A percentile compares a stretch with the other conserved stretches of the same genome.
Evolutionary conservation across 1,139 yeast species (phyloP).

Genomic region (Sugiyamaella novakii): DNA sequence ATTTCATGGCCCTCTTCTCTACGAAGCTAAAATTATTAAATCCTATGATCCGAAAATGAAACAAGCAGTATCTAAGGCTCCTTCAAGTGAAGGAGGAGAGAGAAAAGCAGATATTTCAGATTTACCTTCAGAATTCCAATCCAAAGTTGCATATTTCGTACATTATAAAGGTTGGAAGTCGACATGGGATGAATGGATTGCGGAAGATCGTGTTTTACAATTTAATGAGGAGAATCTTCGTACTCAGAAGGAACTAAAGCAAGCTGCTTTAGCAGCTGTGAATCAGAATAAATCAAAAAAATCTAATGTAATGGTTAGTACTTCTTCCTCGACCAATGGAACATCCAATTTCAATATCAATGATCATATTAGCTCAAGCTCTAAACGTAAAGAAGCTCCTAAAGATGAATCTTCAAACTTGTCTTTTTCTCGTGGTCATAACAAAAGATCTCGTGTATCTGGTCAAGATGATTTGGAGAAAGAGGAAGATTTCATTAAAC

Average conservation of each 20-base stretch:
- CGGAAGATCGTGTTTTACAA: slow-evolving; percentile 64
- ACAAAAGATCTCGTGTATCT: slow-evolving; percentile 19
- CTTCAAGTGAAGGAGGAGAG: slow-evolving; percentile 44
- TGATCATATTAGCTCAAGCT: not conserved
- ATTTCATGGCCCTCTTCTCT: slow-evolving; percentile 86
- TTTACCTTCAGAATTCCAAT: slow-evolving; percentile 48
- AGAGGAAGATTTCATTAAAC: slow-evolving; percentile 46
- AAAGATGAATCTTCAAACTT: slow-evolving; percentile 9
- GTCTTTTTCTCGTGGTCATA: slow-evolving; percentile 16
- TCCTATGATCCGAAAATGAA: slow-evolving; percentile 58
- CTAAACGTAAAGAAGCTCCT: slow-evolving; percentile 19
- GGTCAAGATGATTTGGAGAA: slow-evolving; percentile 42
- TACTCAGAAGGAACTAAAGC: slow-evolving; percentile 64
- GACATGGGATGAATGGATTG: slow-evolving; percentile 98
- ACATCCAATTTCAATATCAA: slow-evolving; percentile 4
- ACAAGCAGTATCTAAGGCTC: slow-evolving; percentile 38
- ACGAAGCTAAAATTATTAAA: slow-evolving; percentile 80
- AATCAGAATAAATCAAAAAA: slow-evolving; percentile 27
- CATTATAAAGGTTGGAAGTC: slow-evolving; percentile 97
- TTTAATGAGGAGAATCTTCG: slow-evolving; percentile 68
- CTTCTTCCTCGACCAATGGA: slow-evolving; percentile 11
- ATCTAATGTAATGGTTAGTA: slow-evolving; percentile 14
- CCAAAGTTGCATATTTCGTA: slow-evolving; percentile 58
- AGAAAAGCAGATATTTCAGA: slow-evolving; percentile 37
- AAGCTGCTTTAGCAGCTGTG: slow-evolving; percentile 48